phyloP scores from a whole-genome alignment of 2,329 filamentous ascomycete species.

The Colletotrichum sp. region DNA sequence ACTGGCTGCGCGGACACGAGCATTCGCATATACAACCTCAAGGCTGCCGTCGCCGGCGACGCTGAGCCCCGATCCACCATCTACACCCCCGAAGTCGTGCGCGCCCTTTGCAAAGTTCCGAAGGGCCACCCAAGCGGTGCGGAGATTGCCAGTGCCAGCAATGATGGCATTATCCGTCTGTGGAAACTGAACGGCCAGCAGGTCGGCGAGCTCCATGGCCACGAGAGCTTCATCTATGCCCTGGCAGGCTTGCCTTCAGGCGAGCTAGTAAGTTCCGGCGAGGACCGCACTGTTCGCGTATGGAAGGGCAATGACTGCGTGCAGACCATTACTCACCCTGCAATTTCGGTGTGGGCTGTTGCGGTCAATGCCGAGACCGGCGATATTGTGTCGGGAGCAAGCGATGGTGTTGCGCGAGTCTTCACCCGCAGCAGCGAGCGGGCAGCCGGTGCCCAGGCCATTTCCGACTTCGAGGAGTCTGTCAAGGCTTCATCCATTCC shows the following conservation, averaged over 20 bases:
- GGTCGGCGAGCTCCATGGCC: conserved; percentile 80
- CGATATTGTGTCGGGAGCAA: conserved; percentile 93
- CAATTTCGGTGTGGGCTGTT: conserved; percentile 94
- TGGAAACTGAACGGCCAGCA: conserved; percentile 84
- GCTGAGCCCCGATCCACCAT: conserved; percentile 59
- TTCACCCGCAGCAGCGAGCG: conserved; percentile 78
- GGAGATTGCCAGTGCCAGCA: conserved; percentile 93
- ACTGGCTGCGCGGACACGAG: conserved; percentile 93
- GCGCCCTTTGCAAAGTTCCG: conserved; percentile 86
- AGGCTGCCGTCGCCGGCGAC: conserved; percentile 61
- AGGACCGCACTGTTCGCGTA: conserved; percentile 90
- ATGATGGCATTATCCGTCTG: conserved; percentile 86
- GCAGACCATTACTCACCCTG: conserved; percentile 96
- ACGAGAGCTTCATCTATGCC: conserved; percentile 95
- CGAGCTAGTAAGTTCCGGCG: conserved; percentile 88
- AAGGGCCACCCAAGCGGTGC: conserved; percentile 78
- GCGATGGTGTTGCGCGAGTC: conserved; percentile 83
- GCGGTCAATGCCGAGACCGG: conserved; percentile 82
- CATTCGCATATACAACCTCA: conserved; percentile 82
- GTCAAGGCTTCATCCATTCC: conserved; percentile 87
- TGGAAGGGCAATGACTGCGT: conserved; percentile 86
- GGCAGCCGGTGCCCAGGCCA: conserved; percentile 69
- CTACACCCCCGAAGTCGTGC: conserved; percentile 80
- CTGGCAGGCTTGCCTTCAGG: conserved; percentile 79
- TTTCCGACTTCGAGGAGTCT: conserved; percentile 80